Evolutionary conservation across 805 yeast genomes (phyloP), one percentile per base, ranked within the genome.

Genomic region (Pichia pseudocactophila): DNA sequence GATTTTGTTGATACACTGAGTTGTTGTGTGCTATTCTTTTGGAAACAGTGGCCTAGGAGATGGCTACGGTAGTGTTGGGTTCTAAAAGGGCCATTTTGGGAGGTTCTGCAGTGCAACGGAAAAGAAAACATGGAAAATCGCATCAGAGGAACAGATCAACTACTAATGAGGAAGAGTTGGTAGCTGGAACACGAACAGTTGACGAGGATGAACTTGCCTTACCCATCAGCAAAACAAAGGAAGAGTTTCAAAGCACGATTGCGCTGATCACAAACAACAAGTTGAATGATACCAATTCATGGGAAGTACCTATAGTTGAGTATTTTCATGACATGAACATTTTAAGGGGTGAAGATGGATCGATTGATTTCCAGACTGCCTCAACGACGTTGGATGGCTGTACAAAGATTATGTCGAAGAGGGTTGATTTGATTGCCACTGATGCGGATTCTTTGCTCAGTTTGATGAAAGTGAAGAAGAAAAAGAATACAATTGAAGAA

Each of bases 401-500:
- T 56, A 72, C 71, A 35, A 72, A 71, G 55, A 68, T 73, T 30
- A 68, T 71, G 44, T 62, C 67, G 33, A 69, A 71, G 43, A 53
- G 77, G 44, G 71, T 73, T 12, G 78, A 73, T 48, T 66, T 73
- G 4, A 50, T 59, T 16, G 58, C 56, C 0, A 48, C 40, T 44
- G 59, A 41, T 55, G 58, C 54, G 40, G 61, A 57, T 49, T 65
- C 63, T 41, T 55, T 73, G 38, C 62, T 88, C 9, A 37, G 36
- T 33, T 19, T 30, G 82, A 84, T 60, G 95, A 95, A 3, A 62
- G 85, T 43, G 78, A 49, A 55, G 4, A 61, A 51, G 4, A 58
- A 55, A 26, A 26, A 28, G 5, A 56, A 51, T 7, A 56, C 57
- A 2, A 57, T 50, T 10, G 62, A 53, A 11, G 58, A 56, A 15